Percentiles rank a stretch among this genome's conserved stretches.
These are phyloP conservation scores for Pseudonectria foliicola DNA, from an alignment of 2,329 filamentous ascomycete genomes.

Conservation along the genomic window DNA sequence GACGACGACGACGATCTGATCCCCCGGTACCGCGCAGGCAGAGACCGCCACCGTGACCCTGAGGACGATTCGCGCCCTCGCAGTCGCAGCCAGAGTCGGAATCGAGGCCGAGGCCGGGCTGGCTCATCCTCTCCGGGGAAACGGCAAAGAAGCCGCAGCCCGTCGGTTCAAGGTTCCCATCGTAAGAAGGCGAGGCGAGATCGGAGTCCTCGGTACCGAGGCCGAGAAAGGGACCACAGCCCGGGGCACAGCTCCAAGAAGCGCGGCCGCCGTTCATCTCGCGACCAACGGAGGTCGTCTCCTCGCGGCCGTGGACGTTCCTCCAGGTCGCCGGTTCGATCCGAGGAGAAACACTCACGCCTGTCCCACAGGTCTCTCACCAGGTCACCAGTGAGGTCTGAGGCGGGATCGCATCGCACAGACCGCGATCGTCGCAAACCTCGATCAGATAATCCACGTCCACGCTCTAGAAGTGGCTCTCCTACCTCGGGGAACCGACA, in stretches of 20 bases:
- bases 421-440: slow-evolving; percentile 19
- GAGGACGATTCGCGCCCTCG: slow-evolving; percentile 27
- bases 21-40: slow-evolving; percentile 29
- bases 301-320: slow-evolving; percentile 24
- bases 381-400: slow-evolving; percentile 20
- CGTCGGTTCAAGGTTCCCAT: slow-evolving; percentile 29
- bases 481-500: slow-evolving; percentile 13
- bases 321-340: slow-evolving; percentile 20
- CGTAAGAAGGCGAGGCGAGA: slow-evolving; percentile 34
- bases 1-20: slow-evolving; percentile 31
- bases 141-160: slow-evolving; percentile 36
- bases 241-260: slow-evolving; percentile 27
- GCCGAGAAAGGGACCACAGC: slow-evolving; percentile 33
- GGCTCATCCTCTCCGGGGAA: slow-evolving; percentile 34
- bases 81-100: slow-evolving; percentile 29
- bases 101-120: slow-evolving; percentile 20
- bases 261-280: slow-evolving; percentile 26
- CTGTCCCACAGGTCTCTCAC: slow-evolving; percentile 17
- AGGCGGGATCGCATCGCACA: slow-evolving; percentile 16
- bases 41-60: slow-evolving; percentile 23
- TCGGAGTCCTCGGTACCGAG: slow-evolving; percentile 28
- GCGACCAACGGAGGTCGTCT: slow-evolving; percentile 24
- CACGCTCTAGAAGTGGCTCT: slow-evolving; percentile 19
- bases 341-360: slow-evolving; percentile 13
- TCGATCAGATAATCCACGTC: slow-evolving; percentile 12